Evolutionary conservation across 2,329 filamentous ascomycete genomes (phyloP), one percentile per base, ranked within the genome.

Genomic region (Diaporthe caulivora): DNA sequence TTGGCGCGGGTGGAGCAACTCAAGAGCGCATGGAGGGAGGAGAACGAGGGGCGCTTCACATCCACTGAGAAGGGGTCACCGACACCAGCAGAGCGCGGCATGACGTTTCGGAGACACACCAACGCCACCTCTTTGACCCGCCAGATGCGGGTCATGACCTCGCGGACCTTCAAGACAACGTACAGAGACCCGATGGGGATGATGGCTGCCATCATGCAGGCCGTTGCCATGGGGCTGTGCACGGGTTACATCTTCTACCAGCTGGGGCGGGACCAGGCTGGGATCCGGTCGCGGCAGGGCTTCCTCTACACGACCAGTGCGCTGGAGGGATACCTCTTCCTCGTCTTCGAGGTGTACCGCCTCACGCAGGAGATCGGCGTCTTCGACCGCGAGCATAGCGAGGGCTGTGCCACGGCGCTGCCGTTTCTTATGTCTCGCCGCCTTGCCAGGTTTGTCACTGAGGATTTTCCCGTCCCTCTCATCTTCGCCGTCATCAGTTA

Each of bases 141-240:
- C 55, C 93, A 95, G 77, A 82, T 92, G 7, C 82, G 82, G 2
- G 92, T 95, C 2, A 82, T 95, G 26, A 94, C 93, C 0, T 85
- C 89, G 37, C 87, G 93, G 17, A 94, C 92, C 0, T 88, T 94
- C 78, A 91, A 91, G 67, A 91, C 92, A 2, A 95, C 93, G 0
- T 90, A 92, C 72, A 88, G 93, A n/a, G 93, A 96, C 78, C 93
- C 93, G 0, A 90, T 95, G 83, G 93, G 93, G 3, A 92, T 95
- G 86, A 85, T 89, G 18, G 92, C 92, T 0, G 92, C 92, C 71
- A 84, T 95, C 3, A 79, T 93, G 3, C 92, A 95, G 80, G 92
- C 93, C 0, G 84, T 93, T 9, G 83, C 88, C 1, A 94, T 95
- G 91, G 91, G 90, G 0, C 83, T 95, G 3, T 89, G 94, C 34